Evolutionary conservation across 257 asterid species (phyloP).

Genomic region (Solanum bulbocastanum): DNA sequence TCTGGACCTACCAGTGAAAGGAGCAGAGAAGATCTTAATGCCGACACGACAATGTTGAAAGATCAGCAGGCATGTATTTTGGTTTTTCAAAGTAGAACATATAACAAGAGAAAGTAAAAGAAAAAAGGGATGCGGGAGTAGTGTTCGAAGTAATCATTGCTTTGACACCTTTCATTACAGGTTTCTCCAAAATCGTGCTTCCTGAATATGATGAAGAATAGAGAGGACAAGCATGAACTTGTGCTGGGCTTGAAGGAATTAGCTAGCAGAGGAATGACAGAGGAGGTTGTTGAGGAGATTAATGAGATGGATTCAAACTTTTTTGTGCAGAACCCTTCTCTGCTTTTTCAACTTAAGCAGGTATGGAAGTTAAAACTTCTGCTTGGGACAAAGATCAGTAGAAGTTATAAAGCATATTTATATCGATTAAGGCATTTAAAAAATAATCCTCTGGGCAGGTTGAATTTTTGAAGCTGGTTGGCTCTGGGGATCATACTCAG

Average conservation of each 20-base stretch:
- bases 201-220: conserved; percentile 20
- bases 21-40: conserved; percentile 33
- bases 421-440: not conserved
- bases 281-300: conserved; percentile 83
- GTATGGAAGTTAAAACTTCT: conserved; percentile 80
- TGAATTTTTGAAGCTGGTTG: conserved; percentile 77
- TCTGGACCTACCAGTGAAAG: conserved; percentile 37
- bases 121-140: not conserved
- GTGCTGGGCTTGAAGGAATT: conserved; percentile 60
- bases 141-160: conserved; percentile 3
- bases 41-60: conserved; percentile 20
- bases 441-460: conserved; percentile 33
- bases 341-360: conserved; percentile 93
- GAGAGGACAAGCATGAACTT: conserved; percentile 49
- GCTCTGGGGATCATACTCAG: conserved; percentile 61
- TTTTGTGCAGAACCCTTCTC: conserved; percentile 53
- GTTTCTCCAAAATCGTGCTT: conserved; percentile 30
- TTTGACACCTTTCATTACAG: conserved; percentile 33
- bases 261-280: conserved; percentile 78
- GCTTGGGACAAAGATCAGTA: not conserved
- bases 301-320: conserved; percentile 64
- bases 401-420: not conserved
- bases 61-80: not conserved
- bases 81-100: not conserved
- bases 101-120: not conserved